Evolutionary conservation across 176 grass and related monocot species (phyloP).

Genomic region (Otatea glauca): DNA sequence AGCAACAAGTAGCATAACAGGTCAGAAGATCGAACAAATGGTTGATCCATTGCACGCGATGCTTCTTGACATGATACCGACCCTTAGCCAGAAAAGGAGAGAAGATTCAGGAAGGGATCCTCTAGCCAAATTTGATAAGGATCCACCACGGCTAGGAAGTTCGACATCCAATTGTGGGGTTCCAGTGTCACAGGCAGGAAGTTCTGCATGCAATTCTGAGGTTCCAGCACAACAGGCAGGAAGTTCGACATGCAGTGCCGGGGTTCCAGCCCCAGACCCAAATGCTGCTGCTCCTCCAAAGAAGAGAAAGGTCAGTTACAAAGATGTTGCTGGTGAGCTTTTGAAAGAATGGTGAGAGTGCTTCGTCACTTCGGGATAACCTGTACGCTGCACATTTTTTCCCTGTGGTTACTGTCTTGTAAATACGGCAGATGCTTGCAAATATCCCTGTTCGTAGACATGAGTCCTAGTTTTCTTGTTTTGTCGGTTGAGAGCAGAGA

Average conservation of each 20-base stretch:
- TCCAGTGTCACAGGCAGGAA: neutral
- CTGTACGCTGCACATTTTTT: neutral
- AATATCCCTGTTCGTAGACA: neutral
- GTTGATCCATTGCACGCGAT: slow-evolving; percentile 88
- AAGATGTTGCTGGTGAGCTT: slow-evolving; percentile 73
- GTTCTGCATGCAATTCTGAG: slow-evolving; percentile 13
- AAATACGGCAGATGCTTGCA: slow-evolving; percentile 32
- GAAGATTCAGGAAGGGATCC: neutral
- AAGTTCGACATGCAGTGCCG: neutral
- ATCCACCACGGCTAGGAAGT: neutral
- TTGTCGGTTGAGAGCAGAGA: neutral
- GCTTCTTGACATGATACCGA: slow-evolving; percentile 83
- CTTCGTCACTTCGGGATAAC: neutral
- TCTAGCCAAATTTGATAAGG: slow-evolving; percentile 3
- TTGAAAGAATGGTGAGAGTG: slow-evolving; percentile 81
- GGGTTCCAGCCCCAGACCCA: slow-evolving; percentile 25
- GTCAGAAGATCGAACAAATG: slow-evolving; percentile 80
- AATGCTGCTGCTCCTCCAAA: slow-evolving; percentile 37
- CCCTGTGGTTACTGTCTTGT: neutral
- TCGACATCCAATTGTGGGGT: too few species aligned
- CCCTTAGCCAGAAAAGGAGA: slow-evolving; percentile 56
- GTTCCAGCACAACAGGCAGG: slow-evolving; percentile 15
- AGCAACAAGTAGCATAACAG: neutral
- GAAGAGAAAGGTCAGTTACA: slow-evolving; percentile 96
- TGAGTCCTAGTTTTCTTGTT: neutral